These are phyloP conservation scores for Huiozyma naganishii DNA, from an alignment of 805 yeast genomes.

Conservation along the genomic window DNA sequence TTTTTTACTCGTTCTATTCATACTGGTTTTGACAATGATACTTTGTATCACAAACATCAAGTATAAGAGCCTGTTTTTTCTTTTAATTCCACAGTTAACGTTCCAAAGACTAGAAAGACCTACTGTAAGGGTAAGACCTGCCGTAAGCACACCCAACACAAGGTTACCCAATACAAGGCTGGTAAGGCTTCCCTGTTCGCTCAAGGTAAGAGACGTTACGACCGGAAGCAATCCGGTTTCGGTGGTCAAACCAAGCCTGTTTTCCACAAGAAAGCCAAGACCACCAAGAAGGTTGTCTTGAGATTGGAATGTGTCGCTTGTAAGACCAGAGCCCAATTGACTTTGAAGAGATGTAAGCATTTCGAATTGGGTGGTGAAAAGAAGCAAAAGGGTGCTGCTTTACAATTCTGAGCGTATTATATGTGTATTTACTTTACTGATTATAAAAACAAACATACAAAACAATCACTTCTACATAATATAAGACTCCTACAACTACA, in stretches of 20 bases:
- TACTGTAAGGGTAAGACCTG: conserved; percentile 99
- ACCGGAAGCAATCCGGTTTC: conserved; percentile 99
- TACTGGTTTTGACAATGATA: no score
- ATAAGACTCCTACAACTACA: background rate
- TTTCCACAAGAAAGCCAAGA: conserved; percentile 99
- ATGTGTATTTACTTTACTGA: background rate
- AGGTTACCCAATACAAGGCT: conserved; percentile 99
- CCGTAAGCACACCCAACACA: conserved; percentile 99
- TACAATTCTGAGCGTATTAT: conserved; percentile 70
- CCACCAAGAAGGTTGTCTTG: conserved; percentile 99
- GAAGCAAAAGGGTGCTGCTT: conserved; percentile 99
- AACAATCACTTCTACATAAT: background rate
- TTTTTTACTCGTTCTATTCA: no score
- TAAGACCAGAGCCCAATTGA: conserved; percentile 96
- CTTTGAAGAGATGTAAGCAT: conserved; percentile 99
- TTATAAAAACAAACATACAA: background rate
- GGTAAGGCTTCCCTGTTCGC: conserved; percentile 99
- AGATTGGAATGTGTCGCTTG: conserved; percentile 98
- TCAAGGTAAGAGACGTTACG: conserved; percentile 99
- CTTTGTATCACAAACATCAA: no score
- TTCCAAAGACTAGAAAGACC: conserved; percentile 99
- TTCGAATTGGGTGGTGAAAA: conserved; percentile 99
- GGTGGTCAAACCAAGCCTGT: conserved; percentile 99
- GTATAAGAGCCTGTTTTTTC: background rate
- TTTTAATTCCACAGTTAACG: conserved; percentile 62